Conservation (phyloP, 257 asterid genomes). For the Verbena officinalis region DNA sequence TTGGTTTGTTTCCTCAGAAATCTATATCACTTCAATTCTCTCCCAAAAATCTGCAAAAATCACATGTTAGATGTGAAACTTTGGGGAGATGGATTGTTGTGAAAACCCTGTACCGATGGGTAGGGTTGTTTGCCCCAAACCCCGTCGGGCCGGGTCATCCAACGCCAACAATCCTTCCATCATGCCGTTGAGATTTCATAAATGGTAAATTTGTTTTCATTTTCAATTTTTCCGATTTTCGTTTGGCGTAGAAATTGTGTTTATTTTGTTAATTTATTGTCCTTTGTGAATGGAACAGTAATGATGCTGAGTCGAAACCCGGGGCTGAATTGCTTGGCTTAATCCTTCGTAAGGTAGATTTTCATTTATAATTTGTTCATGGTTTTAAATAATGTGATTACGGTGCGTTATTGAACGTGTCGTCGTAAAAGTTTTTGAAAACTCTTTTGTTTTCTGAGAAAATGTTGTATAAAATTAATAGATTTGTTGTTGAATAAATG, state of each 20-base stretch:
- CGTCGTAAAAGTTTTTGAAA: slow-evolving; percentile 1
- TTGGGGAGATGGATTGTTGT: slow-evolving; percentile 37
- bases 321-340: slow-evolving; percentile 37
- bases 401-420: neutral
- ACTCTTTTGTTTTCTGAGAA: neutral
- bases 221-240: neutral
- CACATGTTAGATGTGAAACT: slow-evolving; percentile 26
- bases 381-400: slow-evolving; percentile 1
- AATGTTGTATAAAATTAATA: neutral
- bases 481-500: neutral
- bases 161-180: slow-evolving; percentile 28
- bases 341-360: slow-evolving; percentile 38
- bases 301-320: slow-evolving; percentile 31
- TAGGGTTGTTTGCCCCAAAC: slow-evolving; percentile 41
- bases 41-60: too few relatives aligned
- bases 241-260: neutral
- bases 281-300: slow-evolving; percentile 34
- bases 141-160: slow-evolving; percentile 36
- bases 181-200: slow-evolving; percentile 34
- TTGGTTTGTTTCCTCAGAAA: too few relatives aligned
- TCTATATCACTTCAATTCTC: too few relatives aligned
- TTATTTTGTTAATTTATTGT: slow-evolving; percentile 11
- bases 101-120: slow-evolving; percentile 34
- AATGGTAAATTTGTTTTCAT: slow-evolving; percentile 7
- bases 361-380: neutral